Conservation (phyloP, 2,329 filamentous ascomycete species). For the Colletotrichum phormii region DNA sequence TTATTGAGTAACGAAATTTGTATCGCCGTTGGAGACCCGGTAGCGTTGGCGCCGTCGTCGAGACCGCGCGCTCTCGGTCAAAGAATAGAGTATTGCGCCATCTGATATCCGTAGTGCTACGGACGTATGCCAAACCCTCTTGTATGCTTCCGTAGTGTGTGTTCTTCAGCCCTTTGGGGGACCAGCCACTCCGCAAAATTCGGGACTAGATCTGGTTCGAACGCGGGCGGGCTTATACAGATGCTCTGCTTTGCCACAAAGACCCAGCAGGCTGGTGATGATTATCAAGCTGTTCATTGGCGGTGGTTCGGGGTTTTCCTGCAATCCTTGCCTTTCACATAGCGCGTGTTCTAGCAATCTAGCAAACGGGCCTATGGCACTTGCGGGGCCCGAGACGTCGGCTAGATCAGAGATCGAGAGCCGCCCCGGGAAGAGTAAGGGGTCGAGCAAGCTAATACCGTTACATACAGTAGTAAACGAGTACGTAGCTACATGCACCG, state of each 20-base stretch:
- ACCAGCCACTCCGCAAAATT: background rate
- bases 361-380: conserved; percentile 19
- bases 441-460: background rate
- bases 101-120: background rate
- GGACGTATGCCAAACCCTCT: background rate
- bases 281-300: background rate
- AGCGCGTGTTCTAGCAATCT: conserved; percentile 1
- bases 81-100: background rate
- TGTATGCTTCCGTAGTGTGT: background rate
- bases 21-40: conserved; percentile 6
- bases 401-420: conserved; percentile 37
- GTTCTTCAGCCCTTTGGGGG: background rate
- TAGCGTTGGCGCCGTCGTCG: conserved; percentile 12
- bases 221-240: background rate
- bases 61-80: background rate
- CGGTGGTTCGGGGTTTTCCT: background rate
- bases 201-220: background rate
- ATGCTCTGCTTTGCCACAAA: background rate
- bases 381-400: conserved; percentile 31
- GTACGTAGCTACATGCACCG: background rate
- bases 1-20: background rate
- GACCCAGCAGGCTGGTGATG: background rate
- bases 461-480: background rate
- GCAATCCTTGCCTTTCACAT: background rate
- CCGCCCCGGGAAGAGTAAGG: conserved; percentile 20